Evolutionary conservation across 768 basidiomycete species (phyloP), one percentile per base, ranked within the genome.

Genomic region (Pisolithus tinctorius): DNA sequence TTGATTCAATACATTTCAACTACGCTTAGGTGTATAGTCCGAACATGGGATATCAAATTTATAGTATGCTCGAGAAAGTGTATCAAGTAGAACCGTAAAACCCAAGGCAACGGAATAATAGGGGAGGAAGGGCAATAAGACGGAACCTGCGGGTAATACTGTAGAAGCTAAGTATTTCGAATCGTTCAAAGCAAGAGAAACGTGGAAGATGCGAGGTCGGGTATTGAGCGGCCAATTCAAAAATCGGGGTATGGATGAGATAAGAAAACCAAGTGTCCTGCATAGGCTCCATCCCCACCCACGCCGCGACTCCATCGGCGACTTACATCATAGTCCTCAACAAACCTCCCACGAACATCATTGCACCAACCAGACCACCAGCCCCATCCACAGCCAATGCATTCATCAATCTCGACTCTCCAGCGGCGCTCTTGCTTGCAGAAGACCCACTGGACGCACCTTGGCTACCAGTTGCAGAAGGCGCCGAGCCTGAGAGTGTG

Each of bases 401-500:
- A 6, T 4, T 46, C n/a, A 20, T 29, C 45, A 46, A 44, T 46
- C 9, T 52, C 42, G 25, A n/a, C 25, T n/a, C 43, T 3, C 5
- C 38, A 8, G 56, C 60, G 0, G 36, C 31, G 23, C 42, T 53
- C 25, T 14, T 29, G n/a, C 45, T 34, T 34, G 11, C 30, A n/a
- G 53, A 41, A 0, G 45, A 23, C 16, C 55, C 49, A 1, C 53
- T 44, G 4, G 62, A 45, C 29, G 49, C 42, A 1, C 54, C 10
- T n/a, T 52, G 54, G 1, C 44, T 4, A 20, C 43, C 41, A 3
- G 58, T 57, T 0, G 51, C 4, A 1, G 31, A 23, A 8, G 66
- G 11, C 3, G 4, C 17, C 0, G 11, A 10, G 2, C 36, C 43
- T 7, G 49, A 30, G 31, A 66, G 6, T 2, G 63, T 57, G 2